Evolutionary conservation across 768 basidiomycete genomes (phyloP), one percentile per base, ranked within the genome.

Genomic region (Rhizopogon sp.): DNA sequence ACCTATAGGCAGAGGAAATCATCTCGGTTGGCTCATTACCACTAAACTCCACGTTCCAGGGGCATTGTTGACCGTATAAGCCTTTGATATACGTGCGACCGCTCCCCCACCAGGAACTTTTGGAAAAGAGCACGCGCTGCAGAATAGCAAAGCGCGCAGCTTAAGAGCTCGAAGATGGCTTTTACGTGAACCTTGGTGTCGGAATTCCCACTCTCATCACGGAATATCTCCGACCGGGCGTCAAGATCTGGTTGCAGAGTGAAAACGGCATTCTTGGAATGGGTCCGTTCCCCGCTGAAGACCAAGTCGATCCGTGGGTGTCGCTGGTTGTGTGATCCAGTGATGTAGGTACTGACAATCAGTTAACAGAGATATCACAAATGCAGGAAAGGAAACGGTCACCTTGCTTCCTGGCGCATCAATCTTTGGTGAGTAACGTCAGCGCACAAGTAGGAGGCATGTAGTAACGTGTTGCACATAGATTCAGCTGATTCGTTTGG

Each of bases 401-500:
- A 94, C 93, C 5, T 77, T 96, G 13, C 75, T 94, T 17, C 91
- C 90, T 25, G 92, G 93, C 20, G 88, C 91, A 16, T 85, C 92
- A 16, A 76, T 90, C 5, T 96, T 96, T 66, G 92, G 87, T 85
- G 58, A 56, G 82, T 67, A 22, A 8, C 39, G 52, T 17, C 42
- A 39, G n/a, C 1, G 11, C 31, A 46, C 10, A 3, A 43, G 5
- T 29, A 3, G 13, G 39, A 10, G 11, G 33, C 33, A 17, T 14
- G 5, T 22, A 14, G 49, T 53, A 39, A 60, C 20, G 56, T 39
- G 46, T 6, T 22, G 22, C 43, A 33, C 47, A 28, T 57, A 89
- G 87, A 93, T 70, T 91, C 90, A 3, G 82, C 82, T 62, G 91
- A 93, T 70, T 92, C 89, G 1, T 96, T 94, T 68, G 87, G 87